These are phyloP conservation scores for Sapria himalayana DNA, from an alignment of 345 rosid species.

Conservation along the genomic window DNA sequence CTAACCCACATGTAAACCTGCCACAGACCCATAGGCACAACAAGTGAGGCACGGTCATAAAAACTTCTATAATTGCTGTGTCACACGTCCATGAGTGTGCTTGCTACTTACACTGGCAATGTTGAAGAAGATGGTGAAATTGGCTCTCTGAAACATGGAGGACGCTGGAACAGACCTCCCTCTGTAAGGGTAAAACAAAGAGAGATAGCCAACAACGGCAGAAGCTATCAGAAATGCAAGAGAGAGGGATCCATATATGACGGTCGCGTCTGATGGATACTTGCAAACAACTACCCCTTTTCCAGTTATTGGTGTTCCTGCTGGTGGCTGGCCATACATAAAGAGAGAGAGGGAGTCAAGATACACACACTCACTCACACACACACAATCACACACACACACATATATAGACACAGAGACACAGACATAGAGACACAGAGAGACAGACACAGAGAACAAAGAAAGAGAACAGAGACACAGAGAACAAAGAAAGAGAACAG, in stretches of 20 bases:
- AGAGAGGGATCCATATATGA: slow-evolving; percentile 45
- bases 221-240: slow-evolving; percentile 33
- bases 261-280: slow-evolving; percentile 60
- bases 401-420: neutral
- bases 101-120: slow-evolving; percentile 65
- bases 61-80: too few relatives aligned
- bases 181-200: slow-evolving; percentile 55
- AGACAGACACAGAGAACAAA: neutral
- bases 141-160: slow-evolving; percentile 36
- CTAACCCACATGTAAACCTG: slow-evolving; percentile 48
- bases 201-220: slow-evolving; percentile 28
- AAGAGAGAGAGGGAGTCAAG: slow-evolving; percentile 5
- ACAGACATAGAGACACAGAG: neutral
- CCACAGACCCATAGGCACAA: too few relatives aligned
- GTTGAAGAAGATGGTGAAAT: slow-evolving; percentile 47
- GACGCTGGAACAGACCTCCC: slow-evolving; percentile 56
- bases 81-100: too few relatives aligned
- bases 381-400: neutral
- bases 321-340: slow-evolving; percentile 25
- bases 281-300: slow-evolving; percentile 58
- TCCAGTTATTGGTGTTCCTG: slow-evolving; percentile 40
- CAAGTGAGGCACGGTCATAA: too few relatives aligned
- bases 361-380: neutral
- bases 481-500: neutral
- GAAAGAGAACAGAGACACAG: neutral